A percentile compares a stretch with the other conserved stretches of the same genome.
phyloP scores from a whole-genome alignment of 2,329 filamentous ascomycete genomes.

The Ceratocystis alfenasii region DNA sequence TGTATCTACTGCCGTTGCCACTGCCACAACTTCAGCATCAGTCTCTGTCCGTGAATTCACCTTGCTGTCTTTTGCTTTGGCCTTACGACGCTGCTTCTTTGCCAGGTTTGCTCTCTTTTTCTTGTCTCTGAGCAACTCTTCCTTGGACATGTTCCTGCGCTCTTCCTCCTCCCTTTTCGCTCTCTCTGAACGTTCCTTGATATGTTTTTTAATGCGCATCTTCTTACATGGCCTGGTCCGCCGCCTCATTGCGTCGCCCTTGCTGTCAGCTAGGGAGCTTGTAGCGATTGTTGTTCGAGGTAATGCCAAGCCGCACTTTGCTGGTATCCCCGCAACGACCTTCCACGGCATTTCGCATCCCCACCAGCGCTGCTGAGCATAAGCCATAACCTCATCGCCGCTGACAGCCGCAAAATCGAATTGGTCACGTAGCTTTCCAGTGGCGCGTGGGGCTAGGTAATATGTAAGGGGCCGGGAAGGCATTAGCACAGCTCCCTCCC shows the following conservation, averaged over 20 bases:
- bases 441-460: conserved; percentile 36
- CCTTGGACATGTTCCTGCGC: conserved; percentile 34
- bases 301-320: conserved; percentile 27
- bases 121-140: conserved; percentile 43
- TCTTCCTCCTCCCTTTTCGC: conserved; percentile 32
- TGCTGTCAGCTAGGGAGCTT: neutral
- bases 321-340: conserved; percentile 35
- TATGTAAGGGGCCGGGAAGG: conserved; percentile 35
- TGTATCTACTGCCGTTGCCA: conserved; percentile 24
- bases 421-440: conserved; percentile 28
- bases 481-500: conserved; percentile 30
- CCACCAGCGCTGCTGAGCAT: conserved; percentile 39
- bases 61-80: conserved; percentile 47
- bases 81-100: conserved; percentile 47
- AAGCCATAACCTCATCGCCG: conserved; percentile 39
- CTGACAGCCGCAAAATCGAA: conserved; percentile 35
- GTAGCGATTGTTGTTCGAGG: conserved; percentile 16
- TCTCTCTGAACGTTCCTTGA: conserved; percentile 33
- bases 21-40: conserved; percentile 37
- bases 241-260: conserved; percentile 4
- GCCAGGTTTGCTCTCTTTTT: conserved; percentile 49
- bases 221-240: conserved; percentile 43
- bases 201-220: conserved; percentile 41
- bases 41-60: conserved; percentile 36
- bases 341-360: conserved; percentile 51